Evolutionary conservation across 2,329 filamentous ascomycete genomes (phyloP).

Genomic region (Zalaria sp.): DNA sequence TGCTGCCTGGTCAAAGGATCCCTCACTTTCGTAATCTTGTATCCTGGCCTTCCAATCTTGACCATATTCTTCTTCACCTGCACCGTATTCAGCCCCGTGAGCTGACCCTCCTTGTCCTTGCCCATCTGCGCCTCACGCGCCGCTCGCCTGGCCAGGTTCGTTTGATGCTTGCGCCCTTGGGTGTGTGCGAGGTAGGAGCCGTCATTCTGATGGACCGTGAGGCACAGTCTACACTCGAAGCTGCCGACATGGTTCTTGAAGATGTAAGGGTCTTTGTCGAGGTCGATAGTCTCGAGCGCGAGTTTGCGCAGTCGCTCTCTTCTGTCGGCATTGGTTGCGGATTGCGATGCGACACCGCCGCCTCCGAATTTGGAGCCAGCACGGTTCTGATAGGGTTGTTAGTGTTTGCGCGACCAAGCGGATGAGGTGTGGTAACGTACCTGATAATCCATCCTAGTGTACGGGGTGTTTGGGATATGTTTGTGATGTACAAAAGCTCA

Average conservation of each 20-base stretch:
- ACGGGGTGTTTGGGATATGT: no score
- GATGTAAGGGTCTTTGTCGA: conserved; percentile 99
- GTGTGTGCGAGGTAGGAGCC: conserved; percentile 97
- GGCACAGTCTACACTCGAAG: conserved; percentile 92
- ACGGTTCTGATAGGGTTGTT: conserved; percentile 52
- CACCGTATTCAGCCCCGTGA: conserved; percentile 57
- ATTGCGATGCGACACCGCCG: conserved; percentile 87
- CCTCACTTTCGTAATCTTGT: conserved; percentile 93
- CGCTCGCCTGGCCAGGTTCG: conserved; percentile 86
- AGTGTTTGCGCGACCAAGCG: neutral
- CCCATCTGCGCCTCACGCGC: conserved; percentile 92
- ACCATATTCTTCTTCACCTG: conserved; percentile 66
- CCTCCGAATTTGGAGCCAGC: conserved; percentile 96
- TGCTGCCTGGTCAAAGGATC: conserved; percentile 81
- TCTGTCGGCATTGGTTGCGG: conserved; percentile 89
- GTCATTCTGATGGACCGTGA: conserved; percentile 98
- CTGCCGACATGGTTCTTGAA: conserved; percentile 99
- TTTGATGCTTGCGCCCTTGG: conserved; percentile 97
- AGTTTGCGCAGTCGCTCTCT: conserved; percentile 95
- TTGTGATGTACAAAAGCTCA: no score
- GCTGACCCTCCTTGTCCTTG: conserved; percentile 46
- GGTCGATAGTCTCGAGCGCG: conserved; percentile 95
- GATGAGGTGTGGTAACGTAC: conserved; percentile 15
- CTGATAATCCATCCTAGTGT: conserved; percentile 34
- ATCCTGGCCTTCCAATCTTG: conserved; percentile 91